A percentile compares a stretch with the other conserved stretches of the same genome.
Conservation (phyloP, 1,284 basidiomycete genomes). For the Pseudozyma sp. region DNA sequence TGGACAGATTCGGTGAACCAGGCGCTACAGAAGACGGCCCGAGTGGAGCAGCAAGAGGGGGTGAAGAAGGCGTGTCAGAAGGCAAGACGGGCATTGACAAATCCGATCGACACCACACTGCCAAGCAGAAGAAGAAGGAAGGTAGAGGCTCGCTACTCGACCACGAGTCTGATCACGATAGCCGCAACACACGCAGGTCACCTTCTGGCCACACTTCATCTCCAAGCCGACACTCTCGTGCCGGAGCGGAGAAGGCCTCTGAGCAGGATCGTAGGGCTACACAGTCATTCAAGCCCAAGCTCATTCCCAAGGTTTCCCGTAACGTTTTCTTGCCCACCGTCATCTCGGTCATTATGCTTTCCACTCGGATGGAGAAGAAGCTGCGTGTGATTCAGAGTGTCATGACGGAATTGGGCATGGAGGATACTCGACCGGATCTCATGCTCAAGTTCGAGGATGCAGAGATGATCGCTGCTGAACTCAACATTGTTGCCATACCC, state of each 20-base stretch:
- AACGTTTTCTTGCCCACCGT: constrained; percentile 56
- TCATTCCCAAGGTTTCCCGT: constrained; percentile 22
- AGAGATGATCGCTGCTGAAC: constrained; percentile 63
- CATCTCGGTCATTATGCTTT: constrained; percentile 57
- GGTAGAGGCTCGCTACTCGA: constrained; percentile 41
- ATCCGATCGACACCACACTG: constrained; percentile 38
- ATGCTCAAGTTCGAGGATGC: constrained; percentile 65
- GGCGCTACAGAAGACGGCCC: constrained; percentile 4
- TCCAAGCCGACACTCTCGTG: constrained; percentile 4
- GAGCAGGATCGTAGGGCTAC: neutral
- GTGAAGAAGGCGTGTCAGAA: constrained; percentile 12
- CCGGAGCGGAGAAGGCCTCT: neutral
- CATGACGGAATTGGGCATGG: constrained; percentile 60
- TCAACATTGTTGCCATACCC: constrained; percentile 53
- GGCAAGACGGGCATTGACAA: constrained; percentile 13
- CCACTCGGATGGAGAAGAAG: constrained; percentile 51
- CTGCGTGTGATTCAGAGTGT: constrained; percentile 54
- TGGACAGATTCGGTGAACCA: constrained; percentile 8
- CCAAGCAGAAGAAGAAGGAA: constrained; percentile 50
- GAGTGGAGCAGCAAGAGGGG: neutral
- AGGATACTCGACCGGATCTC: constrained; percentile 60
- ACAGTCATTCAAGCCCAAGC: constrained; percentile 17
- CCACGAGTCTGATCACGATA: neutral
- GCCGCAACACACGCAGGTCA: constrained; percentile 5
- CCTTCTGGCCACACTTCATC: neutral